Percentiles rank a stretch among this genome's conserved stretches.
Conservation (phyloP, 1,139 yeast species). For the Candida labiduridarum region DNA sequence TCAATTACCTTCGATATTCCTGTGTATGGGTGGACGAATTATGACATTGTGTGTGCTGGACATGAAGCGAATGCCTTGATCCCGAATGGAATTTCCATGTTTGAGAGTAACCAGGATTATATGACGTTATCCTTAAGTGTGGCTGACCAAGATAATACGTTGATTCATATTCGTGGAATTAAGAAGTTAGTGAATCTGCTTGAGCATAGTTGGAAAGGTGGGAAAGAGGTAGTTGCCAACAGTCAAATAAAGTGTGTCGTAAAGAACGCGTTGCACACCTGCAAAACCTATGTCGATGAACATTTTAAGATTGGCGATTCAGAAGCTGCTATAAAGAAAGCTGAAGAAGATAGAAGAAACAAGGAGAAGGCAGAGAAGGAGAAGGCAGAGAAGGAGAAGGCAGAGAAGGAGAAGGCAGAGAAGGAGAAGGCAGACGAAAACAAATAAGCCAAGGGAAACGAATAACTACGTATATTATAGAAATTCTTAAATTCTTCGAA, state of each 20-base stretch:
- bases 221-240: neutral
- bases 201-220: slow-evolving; percentile 7
- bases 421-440: neutral
- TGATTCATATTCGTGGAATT: slow-evolving; percentile 26
- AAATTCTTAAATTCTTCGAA: too few species aligned
- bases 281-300: slow-evolving; percentile 22
- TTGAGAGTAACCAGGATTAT: slow-evolving; percentile 22
- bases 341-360: neutral
- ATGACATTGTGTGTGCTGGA: slow-evolving; percentile 24
- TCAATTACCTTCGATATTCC: slow-evolving; percentile 38
- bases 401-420: neutral
- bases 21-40: slow-evolving; percentile 34
- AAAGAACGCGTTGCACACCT: slow-evolving; percentile 20
- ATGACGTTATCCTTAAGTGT: slow-evolving; percentile 36
- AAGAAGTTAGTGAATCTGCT: slow-evolving; percentile 6
- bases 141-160: slow-evolving; percentile 37
- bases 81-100: slow-evolving; percentile 32
- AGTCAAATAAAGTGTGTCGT: slow-evolving; percentile 20
- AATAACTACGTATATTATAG: neutral
- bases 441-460: neutral
- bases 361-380: slow-evolving; percentile 1
- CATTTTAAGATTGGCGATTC: slow-evolving; percentile 10
- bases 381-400: neutral
- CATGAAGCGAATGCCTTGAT: slow-evolving; percentile 33
- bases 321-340: slow-evolving; percentile 4